Percentiles rank a stretch among this genome's conserved stretches.
Conservation (phyloP, 345 rosid genomes). For the Citrus reticulata region DNA sequence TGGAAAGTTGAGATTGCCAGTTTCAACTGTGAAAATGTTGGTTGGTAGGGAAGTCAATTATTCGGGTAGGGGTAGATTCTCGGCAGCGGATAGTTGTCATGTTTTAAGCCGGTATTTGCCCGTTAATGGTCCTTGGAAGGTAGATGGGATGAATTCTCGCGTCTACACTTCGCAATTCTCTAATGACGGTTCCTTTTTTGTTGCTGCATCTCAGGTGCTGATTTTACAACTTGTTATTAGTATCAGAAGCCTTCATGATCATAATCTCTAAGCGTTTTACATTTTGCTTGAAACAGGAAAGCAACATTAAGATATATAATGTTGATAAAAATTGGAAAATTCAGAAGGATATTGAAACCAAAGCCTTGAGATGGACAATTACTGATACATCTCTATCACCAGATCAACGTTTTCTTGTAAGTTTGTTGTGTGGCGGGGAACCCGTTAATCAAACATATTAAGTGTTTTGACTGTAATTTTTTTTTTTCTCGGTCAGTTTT, state of each 20-base stretch:
- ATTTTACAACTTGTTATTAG: background rate
- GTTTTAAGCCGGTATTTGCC: constrained; percentile 59
- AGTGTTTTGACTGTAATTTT: background rate
- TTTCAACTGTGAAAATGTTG: constrained; percentile 59
- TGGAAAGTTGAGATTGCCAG: constrained; percentile 31
- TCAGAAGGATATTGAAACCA: constrained; percentile 54
- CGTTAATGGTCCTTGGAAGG: constrained; percentile 39
- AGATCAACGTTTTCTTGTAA: constrained; percentile 56
- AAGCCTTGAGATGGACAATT: constrained; percentile 55
- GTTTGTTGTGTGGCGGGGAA: constrained; percentile 3
- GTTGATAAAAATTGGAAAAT: constrained; percentile 58
- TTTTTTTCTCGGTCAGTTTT: background rate
- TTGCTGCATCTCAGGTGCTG: constrained; percentile 60
- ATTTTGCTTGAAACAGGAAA: constrained; percentile 32
- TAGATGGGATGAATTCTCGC: constrained; percentile 37
- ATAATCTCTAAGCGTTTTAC: background rate
- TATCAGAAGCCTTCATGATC: background rate
- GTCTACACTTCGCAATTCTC: constrained; percentile 69
- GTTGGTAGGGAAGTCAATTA: constrained; percentile 58
- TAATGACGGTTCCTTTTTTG: constrained; percentile 54
- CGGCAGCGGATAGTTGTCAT: constrained; percentile 57
- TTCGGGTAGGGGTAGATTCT: constrained; percentile 55
- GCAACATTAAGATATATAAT: constrained; percentile 54
- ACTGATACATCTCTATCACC: constrained; percentile 70
- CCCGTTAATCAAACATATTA: background rate